Evolutionary conservation across 208 protist species (phyloP).

Genomic region (Crithidia mellificae): DNA sequence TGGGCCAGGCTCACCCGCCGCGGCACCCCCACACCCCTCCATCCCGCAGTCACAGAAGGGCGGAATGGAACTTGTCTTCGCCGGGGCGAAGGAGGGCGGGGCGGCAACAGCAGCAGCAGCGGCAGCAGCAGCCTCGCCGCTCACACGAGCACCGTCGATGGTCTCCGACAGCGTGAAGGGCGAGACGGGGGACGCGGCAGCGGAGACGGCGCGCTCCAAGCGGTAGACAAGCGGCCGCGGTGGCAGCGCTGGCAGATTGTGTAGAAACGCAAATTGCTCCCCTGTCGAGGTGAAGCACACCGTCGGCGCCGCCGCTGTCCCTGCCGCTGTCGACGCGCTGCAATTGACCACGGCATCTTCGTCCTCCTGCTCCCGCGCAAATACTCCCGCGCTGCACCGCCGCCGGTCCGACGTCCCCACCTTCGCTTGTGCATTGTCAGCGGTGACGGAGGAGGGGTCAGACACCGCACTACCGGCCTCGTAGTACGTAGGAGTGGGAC

Average conservation of each 20-base stretch:
- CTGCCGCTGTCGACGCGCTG: neutral
- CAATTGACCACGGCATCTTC: neutral
- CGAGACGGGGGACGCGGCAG: neutral
- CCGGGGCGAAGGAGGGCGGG: neutral
- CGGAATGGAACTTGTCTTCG: conserved; percentile 10
- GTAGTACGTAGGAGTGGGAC: neutral
- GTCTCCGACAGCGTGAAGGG: conserved; percentile 1
- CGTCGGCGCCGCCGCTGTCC: neutral
- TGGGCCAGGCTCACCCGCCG: conserved; percentile 31
- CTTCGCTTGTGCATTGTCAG: conserved; percentile 1
- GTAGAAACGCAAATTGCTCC: conserved; percentile 59
- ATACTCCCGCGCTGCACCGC: too few species aligned
- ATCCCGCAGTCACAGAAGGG: conserved; percentile 19
- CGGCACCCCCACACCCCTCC: neutral
- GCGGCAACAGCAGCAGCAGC: too few species aligned
- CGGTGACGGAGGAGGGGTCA: neutral
- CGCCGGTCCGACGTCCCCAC: too few species aligned
- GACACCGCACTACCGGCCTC: neutral
- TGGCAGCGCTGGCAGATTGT: conserved; percentile 36
- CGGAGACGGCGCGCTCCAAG: neutral
- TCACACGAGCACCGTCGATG: neutral
- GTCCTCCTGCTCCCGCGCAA: neutral
- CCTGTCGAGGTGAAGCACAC: conserved; percentile 47
- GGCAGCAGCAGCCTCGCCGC: too few species aligned
- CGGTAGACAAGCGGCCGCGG: neutral